Evolutionary conservation across 805 yeast genomes (phyloP).

Genomic region (Candida boidinii): DNA sequence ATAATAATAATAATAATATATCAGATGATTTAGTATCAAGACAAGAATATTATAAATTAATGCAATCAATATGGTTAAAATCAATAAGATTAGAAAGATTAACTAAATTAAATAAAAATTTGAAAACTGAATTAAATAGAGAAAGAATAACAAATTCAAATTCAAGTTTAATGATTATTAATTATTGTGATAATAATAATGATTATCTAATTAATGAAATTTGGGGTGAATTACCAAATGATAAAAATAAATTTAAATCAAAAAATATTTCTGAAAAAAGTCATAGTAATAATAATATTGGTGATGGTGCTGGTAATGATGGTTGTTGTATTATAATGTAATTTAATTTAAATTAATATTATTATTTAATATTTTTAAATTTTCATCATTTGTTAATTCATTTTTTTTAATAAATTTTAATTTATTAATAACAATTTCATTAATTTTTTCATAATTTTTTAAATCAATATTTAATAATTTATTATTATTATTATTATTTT

Average conservation of each 20-base stretch:
- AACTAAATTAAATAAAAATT: constrained; percentile 43
- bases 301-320: constrained; percentile 3
- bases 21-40: not conserved
- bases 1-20: not conserved
- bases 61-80: constrained; percentile 34
- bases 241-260: not conserved
- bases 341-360: constrained; percentile 5
- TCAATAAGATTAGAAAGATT: constrained; percentile 53
- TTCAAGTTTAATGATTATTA: constrained; percentile 41
- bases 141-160: constrained; percentile 60
- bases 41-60: constrained; percentile 14
- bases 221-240: constrained; percentile 24
- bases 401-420: constrained; percentile 3
- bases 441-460: too few relatives aligned
- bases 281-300: not conserved
- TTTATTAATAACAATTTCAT: too few relatives aligned
- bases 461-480: too few relatives aligned
- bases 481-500: too few relatives aligned
- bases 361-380: not conserved
- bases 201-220: constrained; percentile 39
- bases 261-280: too few relatives aligned
- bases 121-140: constrained; percentile 40
- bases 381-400: not conserved
- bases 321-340: constrained; percentile 23
- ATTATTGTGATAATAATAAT: constrained; percentile 32